Conservation (phyloP, 2,329 filamentous ascomycete species). For the Cercospora janseana region DNA sequence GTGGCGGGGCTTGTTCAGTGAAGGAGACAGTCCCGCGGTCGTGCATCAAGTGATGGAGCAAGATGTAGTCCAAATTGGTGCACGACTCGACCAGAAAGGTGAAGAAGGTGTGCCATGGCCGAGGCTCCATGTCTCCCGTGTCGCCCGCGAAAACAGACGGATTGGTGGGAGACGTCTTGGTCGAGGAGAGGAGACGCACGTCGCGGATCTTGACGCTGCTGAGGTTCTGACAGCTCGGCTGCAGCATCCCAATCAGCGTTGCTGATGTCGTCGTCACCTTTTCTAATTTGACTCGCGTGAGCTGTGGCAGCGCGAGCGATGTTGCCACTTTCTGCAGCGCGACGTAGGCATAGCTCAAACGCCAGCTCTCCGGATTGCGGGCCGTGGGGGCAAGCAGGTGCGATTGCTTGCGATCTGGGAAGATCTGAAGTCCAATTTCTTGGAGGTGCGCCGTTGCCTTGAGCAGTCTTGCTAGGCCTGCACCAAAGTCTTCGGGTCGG, state of each 20-base stretch:
- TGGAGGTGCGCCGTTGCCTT: conserved; percentile 26
- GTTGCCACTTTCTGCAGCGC: conserved; percentile 23
- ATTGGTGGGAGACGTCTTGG: conserved; percentile 15
- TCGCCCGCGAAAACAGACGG: conserved; percentile 12
- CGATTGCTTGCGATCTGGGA: conserved; percentile 27
- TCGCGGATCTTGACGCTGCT: conserved; percentile 35
- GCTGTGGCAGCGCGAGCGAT: conserved; percentile 18
- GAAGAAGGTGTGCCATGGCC: conserved; percentile 33
- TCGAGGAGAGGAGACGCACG: conserved; percentile 30
- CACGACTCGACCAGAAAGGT: conserved; percentile 26
- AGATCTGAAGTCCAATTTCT: conserved; percentile 34
- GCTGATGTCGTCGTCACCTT: conserved; percentile 30
- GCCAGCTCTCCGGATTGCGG: conserved; percentile 26
- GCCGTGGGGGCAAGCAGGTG: conserved; percentile 26
- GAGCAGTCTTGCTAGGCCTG: conserved; percentile 27
- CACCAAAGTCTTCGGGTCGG: conserved; percentile 20
- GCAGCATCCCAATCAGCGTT: conserved; percentile 26
- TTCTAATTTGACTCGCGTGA: conserved; percentile 35
- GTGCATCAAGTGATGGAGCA: conserved; percentile 33
- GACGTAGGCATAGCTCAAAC: conserved; percentile 27
- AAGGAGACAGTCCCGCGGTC: conserved; percentile 30
- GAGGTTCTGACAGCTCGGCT: conserved; percentile 22
- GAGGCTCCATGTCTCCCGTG: conserved; percentile 11
- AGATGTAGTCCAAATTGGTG: conserved; percentile 28
- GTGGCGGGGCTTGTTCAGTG: conserved; percentile 19